Conservation (phyloP, 345 rosid species). For the Microthlaspi erraticum region DNA sequence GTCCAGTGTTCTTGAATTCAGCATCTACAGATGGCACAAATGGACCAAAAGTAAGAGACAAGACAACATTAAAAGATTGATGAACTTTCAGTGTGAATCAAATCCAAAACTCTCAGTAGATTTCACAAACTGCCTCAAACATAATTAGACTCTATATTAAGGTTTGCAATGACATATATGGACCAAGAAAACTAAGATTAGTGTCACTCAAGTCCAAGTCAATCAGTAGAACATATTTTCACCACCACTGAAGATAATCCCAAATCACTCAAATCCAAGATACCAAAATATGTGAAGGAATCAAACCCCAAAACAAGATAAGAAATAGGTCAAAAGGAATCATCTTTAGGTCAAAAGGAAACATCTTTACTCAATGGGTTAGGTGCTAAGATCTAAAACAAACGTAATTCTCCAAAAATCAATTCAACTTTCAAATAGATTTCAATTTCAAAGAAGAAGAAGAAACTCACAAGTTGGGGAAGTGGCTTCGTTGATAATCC, state of each 20-base stretch:
- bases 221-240: neutral
- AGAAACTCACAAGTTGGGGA: conserved; percentile 75
- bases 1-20: conserved; percentile 81
- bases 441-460: neutral
- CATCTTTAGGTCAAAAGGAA: too few relatives aligned
- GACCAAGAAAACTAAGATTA: neutral
- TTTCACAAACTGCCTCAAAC: conserved; percentile 8
- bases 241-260: neutral
- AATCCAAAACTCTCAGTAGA: neutral
- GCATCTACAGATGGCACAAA: conserved; percentile 54
- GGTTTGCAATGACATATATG: neutral
- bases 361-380: conserved; percentile 1
- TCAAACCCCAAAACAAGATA: conserved; percentile 6
- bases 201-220: neutral
- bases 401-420: neutral
- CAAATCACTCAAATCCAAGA: neutral
- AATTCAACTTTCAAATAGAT: neutral
- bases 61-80: neutral
- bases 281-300: neutral
- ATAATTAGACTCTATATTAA: too few relatives aligned
- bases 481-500: conserved; percentile 62
- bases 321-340: neutral
- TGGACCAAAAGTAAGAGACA: neutral
- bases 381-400: neutral
- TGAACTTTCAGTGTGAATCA: neutral